Percentiles rank a stretch among this genome's conserved stretches.
Evolutionary conservation across 371 early-diverging fungal species (phyloP).

Genomic region (Thermomucor indicae-seudaticae): DNA sequence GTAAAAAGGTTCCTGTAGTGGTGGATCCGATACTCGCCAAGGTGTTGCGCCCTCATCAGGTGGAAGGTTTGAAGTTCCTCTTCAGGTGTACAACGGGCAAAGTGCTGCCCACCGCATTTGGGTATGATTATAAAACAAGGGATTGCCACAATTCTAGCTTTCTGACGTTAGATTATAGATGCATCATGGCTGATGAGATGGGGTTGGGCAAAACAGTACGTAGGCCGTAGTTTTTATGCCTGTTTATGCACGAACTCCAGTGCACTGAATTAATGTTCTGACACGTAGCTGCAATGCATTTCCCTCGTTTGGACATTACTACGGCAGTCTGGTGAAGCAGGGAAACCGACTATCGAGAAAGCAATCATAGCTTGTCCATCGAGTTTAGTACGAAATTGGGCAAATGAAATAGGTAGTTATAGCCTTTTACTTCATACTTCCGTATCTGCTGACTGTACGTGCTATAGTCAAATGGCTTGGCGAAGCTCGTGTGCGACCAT

Average conservation of each 20-base stretch:
- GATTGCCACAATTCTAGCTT: background rate
- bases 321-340: constrained; percentile 82
- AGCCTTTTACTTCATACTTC: background rate
- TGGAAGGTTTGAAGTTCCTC: constrained; percentile 89
- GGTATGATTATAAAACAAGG: constrained; percentile 17
- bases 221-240: too few relatives aligned
- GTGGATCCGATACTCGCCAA: constrained; percentile 83
- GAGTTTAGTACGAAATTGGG: constrained; percentile 85
- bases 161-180: constrained; percentile 56
- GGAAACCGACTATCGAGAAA: constrained; percentile 91
- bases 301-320: constrained; percentile 92
- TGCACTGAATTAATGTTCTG: background rate
- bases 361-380: constrained; percentile 83
- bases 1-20: constrained; percentile 54
- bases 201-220: constrained; percentile 92
- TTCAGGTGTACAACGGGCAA: constrained; percentile 90
- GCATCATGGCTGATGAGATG: constrained; percentile 99
- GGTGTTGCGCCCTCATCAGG: constrained; percentile 92
- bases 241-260: too few relatives aligned
- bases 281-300: constrained; percentile 75
- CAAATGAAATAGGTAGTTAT: constrained; percentile 66
- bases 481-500: constrained; percentile 70
- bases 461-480: constrained; percentile 87
- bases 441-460: background rate
- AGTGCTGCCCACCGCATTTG: constrained; percentile 54